These are phyloP conservation scores for Ceratobasidium sp. DNA, from an alignment of 1,284 basidiomycete genomes.

Conservation along the genomic window DNA sequence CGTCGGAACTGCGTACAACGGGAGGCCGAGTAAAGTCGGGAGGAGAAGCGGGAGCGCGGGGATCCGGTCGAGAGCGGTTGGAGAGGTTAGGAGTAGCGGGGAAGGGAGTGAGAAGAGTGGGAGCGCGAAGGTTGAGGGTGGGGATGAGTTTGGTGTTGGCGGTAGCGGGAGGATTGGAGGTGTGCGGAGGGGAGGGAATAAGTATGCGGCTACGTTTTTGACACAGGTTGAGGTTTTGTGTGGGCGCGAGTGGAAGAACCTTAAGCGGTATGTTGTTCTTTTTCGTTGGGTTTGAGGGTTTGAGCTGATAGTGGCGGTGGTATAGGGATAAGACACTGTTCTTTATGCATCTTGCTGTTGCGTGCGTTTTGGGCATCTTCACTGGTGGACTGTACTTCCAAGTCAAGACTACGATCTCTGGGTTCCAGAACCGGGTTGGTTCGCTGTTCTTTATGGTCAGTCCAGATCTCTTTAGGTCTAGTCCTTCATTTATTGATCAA, in stretches of 20 bases:
- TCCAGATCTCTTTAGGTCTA: constrained; percentile 38
- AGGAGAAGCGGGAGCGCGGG: neutral
- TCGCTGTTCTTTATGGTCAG: constrained; percentile 89
- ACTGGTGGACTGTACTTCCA: constrained; percentile 63
- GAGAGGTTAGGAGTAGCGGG: neutral
- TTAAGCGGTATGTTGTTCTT: constrained; percentile 68
- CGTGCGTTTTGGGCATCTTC: constrained; percentile 82
- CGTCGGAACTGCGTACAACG: constrained; percentile 18
- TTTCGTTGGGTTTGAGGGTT: neutral
- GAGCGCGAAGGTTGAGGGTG: neutral
- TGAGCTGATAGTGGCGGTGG: neutral
- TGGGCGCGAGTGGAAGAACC: constrained; percentile 84
- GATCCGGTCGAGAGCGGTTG: neutral
- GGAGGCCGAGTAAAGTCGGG: constrained; percentile 7
- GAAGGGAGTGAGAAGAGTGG: neutral
- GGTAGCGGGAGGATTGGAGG: neutral
- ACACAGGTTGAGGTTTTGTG: constrained; percentile 87
- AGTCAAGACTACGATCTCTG: constrained; percentile 77
- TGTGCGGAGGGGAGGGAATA: constrained; percentile 44
- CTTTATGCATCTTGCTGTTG: constrained; percentile 78
- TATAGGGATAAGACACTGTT: constrained; percentile 85
- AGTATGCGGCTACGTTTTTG: constrained; percentile 80
- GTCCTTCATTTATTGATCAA: neutral
- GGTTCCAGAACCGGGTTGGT: constrained; percentile 93
- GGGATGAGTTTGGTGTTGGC: constrained; percentile 4